These are phyloP conservation scores for Capsicum rhomboideum DNA, from an alignment of 257 asterid species.

Conservation along the genomic window DNA sequence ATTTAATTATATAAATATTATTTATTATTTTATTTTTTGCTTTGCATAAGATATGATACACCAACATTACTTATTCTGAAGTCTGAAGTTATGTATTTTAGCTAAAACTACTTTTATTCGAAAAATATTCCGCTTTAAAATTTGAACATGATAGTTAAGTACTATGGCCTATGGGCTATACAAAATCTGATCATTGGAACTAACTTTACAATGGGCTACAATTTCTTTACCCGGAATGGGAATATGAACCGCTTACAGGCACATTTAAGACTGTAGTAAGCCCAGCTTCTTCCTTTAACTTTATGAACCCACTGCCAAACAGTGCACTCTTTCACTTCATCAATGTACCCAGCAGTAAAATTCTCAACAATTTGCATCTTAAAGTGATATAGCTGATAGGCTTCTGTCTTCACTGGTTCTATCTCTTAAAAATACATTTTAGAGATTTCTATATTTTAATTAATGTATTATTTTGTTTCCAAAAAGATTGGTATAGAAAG, in stretches of 20 bases:
- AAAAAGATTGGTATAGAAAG: no score
- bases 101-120: no score
- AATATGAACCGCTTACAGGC: neutral
- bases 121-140: no score
- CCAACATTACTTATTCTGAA: no score
- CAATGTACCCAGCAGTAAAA: neutral
- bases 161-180: no score
- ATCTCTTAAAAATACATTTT: neutral
- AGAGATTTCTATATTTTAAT: neutral
- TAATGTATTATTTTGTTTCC: no score
- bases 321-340: neutral
- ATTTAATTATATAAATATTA: no score
- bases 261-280: neutral
- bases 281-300: neutral
- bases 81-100: no score
- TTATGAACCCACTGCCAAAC: neutral
- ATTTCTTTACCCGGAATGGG: neutral
- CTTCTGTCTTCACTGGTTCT: neutral
- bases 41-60: no score
- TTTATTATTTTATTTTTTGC: no score
- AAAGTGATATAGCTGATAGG: neutral
- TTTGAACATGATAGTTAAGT: no score
- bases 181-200: no score
- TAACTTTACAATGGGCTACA: neutral
- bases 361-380: neutral